phyloP scores from a whole-genome alignment of 257 asterid species.

The Penstemon davidsonii region DNA sequence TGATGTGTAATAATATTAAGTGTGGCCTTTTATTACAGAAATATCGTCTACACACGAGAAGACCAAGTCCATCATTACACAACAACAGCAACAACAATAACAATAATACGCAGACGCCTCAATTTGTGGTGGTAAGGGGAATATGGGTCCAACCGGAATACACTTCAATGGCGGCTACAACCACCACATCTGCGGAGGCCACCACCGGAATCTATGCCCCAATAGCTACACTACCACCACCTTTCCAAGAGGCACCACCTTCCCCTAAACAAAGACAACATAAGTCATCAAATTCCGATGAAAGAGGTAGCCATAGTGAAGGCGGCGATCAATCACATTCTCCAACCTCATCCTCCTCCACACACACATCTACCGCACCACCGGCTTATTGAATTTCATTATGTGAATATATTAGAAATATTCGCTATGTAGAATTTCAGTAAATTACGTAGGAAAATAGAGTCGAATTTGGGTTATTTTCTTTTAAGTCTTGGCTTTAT shows the following conservation, averaged over 20 bases:
- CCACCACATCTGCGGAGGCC: slow-evolving; percentile 50
- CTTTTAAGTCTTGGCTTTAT: slow-evolving; percentile 6
- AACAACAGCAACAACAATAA: slow-evolving; percentile 32
- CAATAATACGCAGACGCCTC: slow-evolving; percentile 44
- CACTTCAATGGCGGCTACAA: slow-evolving; percentile 34
- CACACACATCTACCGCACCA: slow-evolving; percentile 48
- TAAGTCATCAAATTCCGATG: slow-evolving; percentile 24
- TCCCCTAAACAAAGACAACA: slow-evolving; percentile 35
- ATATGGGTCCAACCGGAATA: slow-evolving; percentile 70
- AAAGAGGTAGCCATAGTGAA: slow-evolving; percentile 36
- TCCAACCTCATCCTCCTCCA: slow-evolving; percentile 59
- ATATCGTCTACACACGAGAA: slow-evolving; percentile 64
- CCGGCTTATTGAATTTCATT: slow-evolving; percentile 31
- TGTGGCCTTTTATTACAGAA: slow-evolving; percentile 41
- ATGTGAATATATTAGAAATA: slow-evolving; percentile 25
- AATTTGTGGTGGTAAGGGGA: slow-evolving; percentile 75
- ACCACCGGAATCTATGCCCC: slow-evolving; percentile 65
- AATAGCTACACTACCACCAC: slow-evolving; percentile 45
- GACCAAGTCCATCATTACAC: slow-evolving; percentile 52
- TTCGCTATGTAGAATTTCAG: slow-evolving; percentile 13
- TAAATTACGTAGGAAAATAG: slow-evolving; percentile 2
- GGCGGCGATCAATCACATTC: slow-evolving; percentile 46
- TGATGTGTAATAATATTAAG: too few relatives aligned
- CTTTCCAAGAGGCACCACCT: slow-evolving; percentile 36
- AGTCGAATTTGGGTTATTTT: slow-evolving; percentile 23